A percentile compares a stretch with the other conserved stretches of the same genome.
Conservation (phyloP, 176 grass and related monocot species). For the Raddia distichophylla region DNA sequence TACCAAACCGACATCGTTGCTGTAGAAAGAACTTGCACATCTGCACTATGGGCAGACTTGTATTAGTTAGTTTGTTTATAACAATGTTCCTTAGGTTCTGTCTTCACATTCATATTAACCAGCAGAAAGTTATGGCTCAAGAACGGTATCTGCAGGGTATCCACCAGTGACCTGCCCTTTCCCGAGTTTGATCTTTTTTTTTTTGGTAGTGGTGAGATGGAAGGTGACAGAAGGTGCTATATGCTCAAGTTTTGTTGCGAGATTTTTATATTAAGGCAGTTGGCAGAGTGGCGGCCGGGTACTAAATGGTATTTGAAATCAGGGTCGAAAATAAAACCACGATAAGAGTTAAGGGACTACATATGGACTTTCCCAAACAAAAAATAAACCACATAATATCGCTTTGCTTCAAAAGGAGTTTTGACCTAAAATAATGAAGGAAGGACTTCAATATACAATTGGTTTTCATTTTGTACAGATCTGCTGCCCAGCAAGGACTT, state of each 20-base stretch:
- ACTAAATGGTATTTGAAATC: no score
- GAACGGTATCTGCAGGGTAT: constrained; percentile 13
- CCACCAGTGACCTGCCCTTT: constrained; percentile 22
- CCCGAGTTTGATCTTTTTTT: not conserved
- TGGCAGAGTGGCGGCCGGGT: no score
- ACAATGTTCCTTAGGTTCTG: not conserved
- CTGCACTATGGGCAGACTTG: constrained; percentile 65
- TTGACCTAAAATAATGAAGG: not conserved
- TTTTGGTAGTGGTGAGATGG: not conserved
- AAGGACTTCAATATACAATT: not conserved
- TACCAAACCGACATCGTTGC: constrained; percentile 96
- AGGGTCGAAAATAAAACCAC: no score
- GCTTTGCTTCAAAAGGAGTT: not conserved
- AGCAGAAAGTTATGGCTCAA: constrained; percentile 21
- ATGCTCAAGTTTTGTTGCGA: not conserved
- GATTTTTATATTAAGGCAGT: no score
- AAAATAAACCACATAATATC: not conserved
- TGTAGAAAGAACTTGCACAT: constrained; percentile 99
- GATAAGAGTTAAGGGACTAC: no score
- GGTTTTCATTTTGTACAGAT: not conserved
- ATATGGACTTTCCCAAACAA: not conserved
- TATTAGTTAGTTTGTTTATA: constrained; percentile 56
- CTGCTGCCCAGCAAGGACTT: not conserved
- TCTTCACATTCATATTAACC: constrained; percentile 38
- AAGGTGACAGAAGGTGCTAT: not conserved